phyloP scores from a whole-genome alignment of 306 rosid genomes.

The Rosa multiflora region DNA sequence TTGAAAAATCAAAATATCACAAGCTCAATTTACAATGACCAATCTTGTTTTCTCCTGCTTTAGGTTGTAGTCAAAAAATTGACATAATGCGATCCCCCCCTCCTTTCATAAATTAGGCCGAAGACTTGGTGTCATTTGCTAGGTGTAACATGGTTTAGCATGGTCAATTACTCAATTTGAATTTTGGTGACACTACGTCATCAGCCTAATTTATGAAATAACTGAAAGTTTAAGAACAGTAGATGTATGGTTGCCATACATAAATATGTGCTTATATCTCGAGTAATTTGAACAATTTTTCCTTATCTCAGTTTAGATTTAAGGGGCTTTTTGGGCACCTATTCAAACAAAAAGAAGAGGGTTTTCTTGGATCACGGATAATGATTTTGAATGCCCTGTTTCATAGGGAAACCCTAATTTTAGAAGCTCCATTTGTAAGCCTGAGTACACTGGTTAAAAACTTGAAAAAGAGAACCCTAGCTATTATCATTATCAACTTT shows the following conservation, averaged over 20 bases:
- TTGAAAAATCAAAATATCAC: too few relatives aligned
- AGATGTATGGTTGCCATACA: not conserved
- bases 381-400: slow-evolving; percentile 12
- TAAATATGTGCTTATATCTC: not conserved
- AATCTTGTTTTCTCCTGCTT: not conserved
- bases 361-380: slow-evolving; percentile 14
- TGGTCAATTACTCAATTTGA: slow-evolving; percentile 12
- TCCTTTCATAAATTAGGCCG: slow-evolving; percentile 1
- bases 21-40: too few relatives aligned
- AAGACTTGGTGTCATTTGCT: not conserved
- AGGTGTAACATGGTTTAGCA: not conserved
- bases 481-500: not conserved
- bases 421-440: not conserved
- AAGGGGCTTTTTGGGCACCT: not conserved
- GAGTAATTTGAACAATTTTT: not conserved
- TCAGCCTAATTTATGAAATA: slow-evolving; percentile 8
- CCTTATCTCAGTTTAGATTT: not conserved
- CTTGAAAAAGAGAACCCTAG: not conserved
- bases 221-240: not conserved
- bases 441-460: not conserved
- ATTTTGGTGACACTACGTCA: not conserved
- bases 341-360: not conserved
- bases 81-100: not conserved
- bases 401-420: slow-evolving; percentile 9
- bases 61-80: not conserved